phyloP scores from a whole-genome alignment of 306 rosid genomes.

The Astragalus glycyphyllos region DNA sequence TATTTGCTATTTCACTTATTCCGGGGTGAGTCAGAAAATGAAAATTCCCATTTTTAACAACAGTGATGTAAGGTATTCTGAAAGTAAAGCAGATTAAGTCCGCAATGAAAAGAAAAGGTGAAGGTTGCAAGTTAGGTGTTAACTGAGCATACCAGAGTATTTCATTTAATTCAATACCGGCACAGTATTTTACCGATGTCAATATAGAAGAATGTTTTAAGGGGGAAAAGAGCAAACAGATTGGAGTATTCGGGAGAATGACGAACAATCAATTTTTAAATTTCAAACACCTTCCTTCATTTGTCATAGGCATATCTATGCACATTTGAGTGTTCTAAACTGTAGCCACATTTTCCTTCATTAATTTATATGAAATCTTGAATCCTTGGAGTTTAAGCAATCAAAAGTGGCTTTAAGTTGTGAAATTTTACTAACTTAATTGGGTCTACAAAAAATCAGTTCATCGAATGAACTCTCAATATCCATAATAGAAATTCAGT shows the following conservation, averaged over 20 bases:
- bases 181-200: not conserved
- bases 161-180: not conserved
- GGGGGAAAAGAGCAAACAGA: not conserved
- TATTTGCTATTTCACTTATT: constrained; percentile 7
- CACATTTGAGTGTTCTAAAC: no score
- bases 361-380: not conserved
- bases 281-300: no score
- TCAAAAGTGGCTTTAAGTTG: not conserved
- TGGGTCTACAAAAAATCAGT: not conserved
- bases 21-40: constrained; percentile 4
- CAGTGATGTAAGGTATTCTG: constrained; percentile 3
- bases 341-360: no score
- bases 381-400: not conserved
- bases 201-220: not conserved
- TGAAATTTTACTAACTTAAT: not conserved
- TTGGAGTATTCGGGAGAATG: not conserved
- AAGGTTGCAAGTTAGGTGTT: constrained; percentile 27
- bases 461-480: constrained; percentile 3
- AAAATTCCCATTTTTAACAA: constrained; percentile 9
- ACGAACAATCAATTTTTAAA: not conserved
- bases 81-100: constrained; percentile 28
- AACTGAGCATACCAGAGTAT: not conserved
- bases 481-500: not conserved
- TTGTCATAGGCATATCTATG: no score
- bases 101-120: constrained; percentile 21